A percentile compares a stretch with the other conserved stretches of the same genome.
These are phyloP conservation scores for Iris macrosiphon DNA, from an alignment of 106 monocot genomes.

Conservation along the genomic window DNA sequence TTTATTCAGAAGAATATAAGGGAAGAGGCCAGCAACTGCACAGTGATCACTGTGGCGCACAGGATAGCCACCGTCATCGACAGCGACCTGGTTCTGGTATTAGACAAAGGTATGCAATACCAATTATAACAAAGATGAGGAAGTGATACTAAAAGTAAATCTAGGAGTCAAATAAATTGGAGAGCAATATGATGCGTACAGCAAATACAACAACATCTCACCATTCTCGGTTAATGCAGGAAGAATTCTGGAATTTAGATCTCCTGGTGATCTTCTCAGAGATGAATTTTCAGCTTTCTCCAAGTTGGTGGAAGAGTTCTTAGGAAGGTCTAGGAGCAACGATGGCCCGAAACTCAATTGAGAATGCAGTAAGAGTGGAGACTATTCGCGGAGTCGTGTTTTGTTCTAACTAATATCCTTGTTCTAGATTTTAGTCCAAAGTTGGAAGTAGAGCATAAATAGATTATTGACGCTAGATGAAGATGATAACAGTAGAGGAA, in stretches of 20 bases:
- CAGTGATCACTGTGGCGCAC: conserved; percentile 80
- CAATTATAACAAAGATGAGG: no score
- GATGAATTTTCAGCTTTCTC: conserved; percentile 63
- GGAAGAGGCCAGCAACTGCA: conserved; percentile 57
- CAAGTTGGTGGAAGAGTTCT: conserved; percentile 56
- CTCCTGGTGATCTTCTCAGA: conserved; percentile 44
- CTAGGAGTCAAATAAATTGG: not conserved
- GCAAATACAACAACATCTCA: not conserved
- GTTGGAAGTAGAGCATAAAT: not conserved
- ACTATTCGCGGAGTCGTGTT: not conserved
- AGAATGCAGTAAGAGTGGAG: conserved; percentile 7
- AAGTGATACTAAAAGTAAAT: no score
- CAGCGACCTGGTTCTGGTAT: conserved; percentile 76
- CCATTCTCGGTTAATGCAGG: conserved; percentile 39
- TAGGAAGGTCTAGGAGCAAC: conserved; percentile 29
- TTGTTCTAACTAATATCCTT: not conserved
- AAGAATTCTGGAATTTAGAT: conserved; percentile 55
- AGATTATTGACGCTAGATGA: no score
- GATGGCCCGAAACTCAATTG: conserved; percentile 9
- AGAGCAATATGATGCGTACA: no score
- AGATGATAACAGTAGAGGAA: no score
- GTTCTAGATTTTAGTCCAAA: not conserved
- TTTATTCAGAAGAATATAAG: conserved; percentile 74
- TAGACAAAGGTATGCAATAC: conserved; percentile 56
- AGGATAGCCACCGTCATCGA: conserved; percentile 79